phyloP scores from a whole-genome alignment of 805 yeast genomes.

The Millerozyma miso region DNA sequence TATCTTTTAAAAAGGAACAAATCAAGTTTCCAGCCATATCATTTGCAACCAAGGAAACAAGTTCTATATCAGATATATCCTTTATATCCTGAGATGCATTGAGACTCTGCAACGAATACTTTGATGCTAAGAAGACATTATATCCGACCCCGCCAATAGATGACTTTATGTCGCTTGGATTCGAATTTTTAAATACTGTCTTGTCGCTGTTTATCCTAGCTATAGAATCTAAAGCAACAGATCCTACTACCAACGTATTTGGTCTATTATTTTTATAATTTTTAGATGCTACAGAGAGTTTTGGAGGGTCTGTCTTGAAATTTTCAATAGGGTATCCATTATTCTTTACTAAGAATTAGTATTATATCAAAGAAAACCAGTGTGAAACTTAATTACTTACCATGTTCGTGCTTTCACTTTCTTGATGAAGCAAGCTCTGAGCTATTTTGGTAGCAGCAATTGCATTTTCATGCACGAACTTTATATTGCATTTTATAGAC shows the following conservation, averaged over 20 bases:
- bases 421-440: slow-evolving; percentile 38
- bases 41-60: slow-evolving; percentile 60
- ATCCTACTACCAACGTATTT: slow-evolving; percentile 57
- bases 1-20: slow-evolving; percentile 18
- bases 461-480: slow-evolving; percentile 77
- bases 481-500: slow-evolving; percentile 66
- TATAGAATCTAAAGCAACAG: slow-evolving; percentile 71
- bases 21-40: slow-evolving; percentile 51
- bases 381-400: slow-evolving; percentile 4
- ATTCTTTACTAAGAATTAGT: slow-evolving; percentile 1
- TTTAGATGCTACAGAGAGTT: neutral
- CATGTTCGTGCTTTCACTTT: slow-evolving; percentile 13
- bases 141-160: slow-evolving; percentile 83
- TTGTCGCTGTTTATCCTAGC: slow-evolving; percentile 36
- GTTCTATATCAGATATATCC: slow-evolving; percentile 21
- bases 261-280: neutral
- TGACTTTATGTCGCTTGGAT: slow-evolving; percentile 57
- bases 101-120: slow-evolving; percentile 18
- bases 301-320: too few relatives aligned
- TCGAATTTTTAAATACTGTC: slow-evolving; percentile 53
- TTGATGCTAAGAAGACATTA: slow-evolving; percentile 68
- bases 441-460: slow-evolving; percentile 66
- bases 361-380: neutral
- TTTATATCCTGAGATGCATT: neutral
- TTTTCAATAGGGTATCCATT: too few relatives aligned